Base-by-base conservation (phyloP, 106 monocot genomes). In the Allium sativum region DNA sequence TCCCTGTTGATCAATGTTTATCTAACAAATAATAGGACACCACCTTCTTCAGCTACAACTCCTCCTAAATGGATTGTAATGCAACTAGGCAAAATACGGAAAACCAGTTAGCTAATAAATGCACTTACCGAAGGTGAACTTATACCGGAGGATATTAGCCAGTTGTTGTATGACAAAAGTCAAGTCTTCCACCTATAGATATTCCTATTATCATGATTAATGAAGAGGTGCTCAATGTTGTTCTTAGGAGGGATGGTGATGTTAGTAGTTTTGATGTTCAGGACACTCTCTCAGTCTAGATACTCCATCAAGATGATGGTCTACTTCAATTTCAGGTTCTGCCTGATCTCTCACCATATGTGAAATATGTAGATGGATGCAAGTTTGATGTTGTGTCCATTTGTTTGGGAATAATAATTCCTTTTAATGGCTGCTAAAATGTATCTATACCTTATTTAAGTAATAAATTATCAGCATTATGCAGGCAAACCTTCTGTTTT, bases 121-220 rank as follows among this genome's bases (percentile, higher is more conserved):
- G 91, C 90, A 44, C 65, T 96, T 14, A 87, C 96, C 52, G 96
- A 96, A 82, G 96, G 96, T 40, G 96, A 91, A 80, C 87, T 96
- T 20, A 96, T 96, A 69, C 72, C 80, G 55, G 96, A 96, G 75
- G 90, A 91, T 78, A 84, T 87, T 72, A 72, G 65, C 84, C 84
- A 43, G 76, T 62, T 77, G 68, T 65, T 76, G 52, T 12, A 31
- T 79, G 75, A 65, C 42, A 75, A 7, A 87, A 67, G 67, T 52
- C 75, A 21, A 48, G 75, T 64, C 71, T 82, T 70, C 84, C 71
- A 20, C 84, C 87, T 71, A 80, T 78, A 59, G 91, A 96, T n/a
- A n/a, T n/a, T 78, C 96, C 96, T 0, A 65, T 96, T 21, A 91
- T 90, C 56, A 68, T 91, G 68, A 87, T 77, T 18, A 84, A 91